Conservation (phyloP, 805 yeast genomes). For the Peterozyma xylosa region DNA sequence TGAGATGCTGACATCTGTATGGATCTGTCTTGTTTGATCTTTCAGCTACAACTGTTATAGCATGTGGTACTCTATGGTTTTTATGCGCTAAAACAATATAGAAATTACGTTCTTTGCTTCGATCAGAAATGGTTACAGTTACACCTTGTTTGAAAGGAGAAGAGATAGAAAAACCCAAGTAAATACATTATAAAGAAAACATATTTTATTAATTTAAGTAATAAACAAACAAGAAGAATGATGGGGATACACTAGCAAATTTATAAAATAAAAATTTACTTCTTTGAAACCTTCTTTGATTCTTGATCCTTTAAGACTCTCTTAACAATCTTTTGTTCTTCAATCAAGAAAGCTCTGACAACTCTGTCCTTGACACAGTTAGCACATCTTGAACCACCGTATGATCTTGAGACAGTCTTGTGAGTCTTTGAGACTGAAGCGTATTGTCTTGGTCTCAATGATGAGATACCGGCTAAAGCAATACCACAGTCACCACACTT, state of each 20-base stretch:
- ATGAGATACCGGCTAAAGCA: slow-evolving; percentile 62
- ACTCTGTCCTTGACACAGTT: slow-evolving; percentile 99
- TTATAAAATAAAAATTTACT: slow-evolving; percentile 11
- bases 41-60: no score
- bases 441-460: slow-evolving; percentile 98
- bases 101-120: no score
- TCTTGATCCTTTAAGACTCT: slow-evolving; percentile 96
- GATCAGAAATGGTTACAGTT: no score
- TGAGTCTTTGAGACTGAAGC: slow-evolving; percentile 91
- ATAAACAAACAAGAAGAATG: no score
- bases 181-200: neutral
- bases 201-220: no score
- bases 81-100: no score
- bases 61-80: no score
- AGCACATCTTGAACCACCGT: slow-evolving; percentile 99
- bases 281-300: slow-evolving; percentile 59
- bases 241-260: no score
- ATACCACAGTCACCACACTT: slow-evolving; percentile 86
- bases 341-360: slow-evolving; percentile 98
- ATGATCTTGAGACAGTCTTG: slow-evolving; percentile 98
- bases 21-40: no score
- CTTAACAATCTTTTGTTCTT: slow-evolving; percentile 99
- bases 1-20: slow-evolving; percentile 14
- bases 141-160: no score
- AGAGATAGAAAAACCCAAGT: neutral